A percentile compares a stretch with the other conserved stretches of the same genome.
Evolutionary conservation across 140 eudicot species (phyloP).

Genomic region (Ambrosia hybrid): DNA sequence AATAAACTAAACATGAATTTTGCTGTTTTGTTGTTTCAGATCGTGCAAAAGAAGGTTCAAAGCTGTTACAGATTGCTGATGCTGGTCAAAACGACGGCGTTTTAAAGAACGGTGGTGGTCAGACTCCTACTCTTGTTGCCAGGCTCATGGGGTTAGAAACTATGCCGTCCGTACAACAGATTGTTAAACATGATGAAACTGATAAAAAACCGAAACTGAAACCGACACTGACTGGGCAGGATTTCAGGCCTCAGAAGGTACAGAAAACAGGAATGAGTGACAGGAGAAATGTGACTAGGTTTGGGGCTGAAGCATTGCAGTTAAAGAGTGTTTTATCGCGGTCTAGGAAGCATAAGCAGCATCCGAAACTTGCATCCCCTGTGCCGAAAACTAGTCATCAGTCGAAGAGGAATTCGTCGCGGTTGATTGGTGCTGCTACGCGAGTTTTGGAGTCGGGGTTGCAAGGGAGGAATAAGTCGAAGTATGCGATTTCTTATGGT

Average conservation of each 20-base stretch:
- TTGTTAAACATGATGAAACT: slow-evolving; percentile 29
- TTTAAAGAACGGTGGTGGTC: slow-evolving; percentile 39
- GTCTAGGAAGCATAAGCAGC: slow-evolving; percentile 64
- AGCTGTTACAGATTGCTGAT: slow-evolving; percentile 65
- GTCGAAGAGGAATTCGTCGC: slow-evolving; percentile 46
- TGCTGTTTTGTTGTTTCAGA: slow-evolving; percentile 29
- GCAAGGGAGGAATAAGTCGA: slow-evolving; percentile 49
- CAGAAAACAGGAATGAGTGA: slow-evolving; percentile 67
- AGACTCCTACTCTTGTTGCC: slow-evolving; percentile 81
- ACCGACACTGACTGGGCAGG: slow-evolving; percentile 38
- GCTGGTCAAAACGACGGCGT: slow-evolving; percentile 56
- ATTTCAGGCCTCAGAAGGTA: slow-evolving; percentile 81
- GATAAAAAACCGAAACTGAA: slow-evolving; percentile 21
- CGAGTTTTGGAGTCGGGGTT: slow-evolving; percentile 83
- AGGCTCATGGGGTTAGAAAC: slow-evolving; percentile 94
- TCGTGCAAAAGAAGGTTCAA: slow-evolving; percentile 64
- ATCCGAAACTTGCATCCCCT: slow-evolving; percentile 58
- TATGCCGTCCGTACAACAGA: slow-evolving; percentile 59
- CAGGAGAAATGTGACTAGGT: slow-evolving; percentile 49
- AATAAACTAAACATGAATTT: too few relatives aligned
- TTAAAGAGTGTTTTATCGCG: slow-evolving; percentile 67
- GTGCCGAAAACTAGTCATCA: slow-evolving; percentile 55
- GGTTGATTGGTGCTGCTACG: slow-evolving; percentile 82
- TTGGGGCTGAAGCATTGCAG: slow-evolving; percentile 76
- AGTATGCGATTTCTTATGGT: slow-evolving; percentile 51